Evolutionary conservation across 441 rosid species (phyloP), one percentile per base, ranked within the genome.

Genomic region (Theobroma grandiflorum): DNA sequence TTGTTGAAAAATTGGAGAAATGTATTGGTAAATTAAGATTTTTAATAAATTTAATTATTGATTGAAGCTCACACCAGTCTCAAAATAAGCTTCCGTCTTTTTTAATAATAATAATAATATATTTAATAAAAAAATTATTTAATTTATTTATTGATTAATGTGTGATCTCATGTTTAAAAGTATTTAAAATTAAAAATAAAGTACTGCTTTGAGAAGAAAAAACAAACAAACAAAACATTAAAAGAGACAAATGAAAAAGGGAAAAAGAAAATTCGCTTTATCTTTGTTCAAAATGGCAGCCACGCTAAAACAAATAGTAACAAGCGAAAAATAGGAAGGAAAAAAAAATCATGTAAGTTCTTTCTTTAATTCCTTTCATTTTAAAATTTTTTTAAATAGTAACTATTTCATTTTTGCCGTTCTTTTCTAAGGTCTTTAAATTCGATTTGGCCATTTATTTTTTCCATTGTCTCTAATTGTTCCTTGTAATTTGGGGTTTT

Each of bases 371-470:
- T 64, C 9, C 45, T 35, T 35, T 18, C 22, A 15, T 16, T 45
- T 18, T n/a, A n/a, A n/a, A n/a, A n/a, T 26, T 11, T 22, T 58
- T 67, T 10, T 42, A 2, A 20, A 42, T 6, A 10, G 14, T 20
- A n/a, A 40, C 15, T 42, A 26, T 47, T 47, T 12, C 18, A 6
- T 15, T 4, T 15, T 47, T 66, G 6, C 1, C 47, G 14, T 70
- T 49, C 7, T 16, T 31, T 26, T n/a, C 2, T 3, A 66, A 16
- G 3, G 8, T 66, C 31, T 66, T 47, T 53, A 7, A 70, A 49
- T 70, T 70, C 58, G 42, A 49, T 49, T 70, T 31, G 33, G 74
- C n/a, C 22, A 70, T 70, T 70, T 22, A 26, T 35, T 18, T 70
- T 1, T 10, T 11, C 31, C 3, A 8, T 18, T 8, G n/a, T 26